These are phyloP conservation scores for Mortierella sp. DNA, from an alignment of 371 early-diverging fungal genomes.

Conservation along the genomic window DNA sequence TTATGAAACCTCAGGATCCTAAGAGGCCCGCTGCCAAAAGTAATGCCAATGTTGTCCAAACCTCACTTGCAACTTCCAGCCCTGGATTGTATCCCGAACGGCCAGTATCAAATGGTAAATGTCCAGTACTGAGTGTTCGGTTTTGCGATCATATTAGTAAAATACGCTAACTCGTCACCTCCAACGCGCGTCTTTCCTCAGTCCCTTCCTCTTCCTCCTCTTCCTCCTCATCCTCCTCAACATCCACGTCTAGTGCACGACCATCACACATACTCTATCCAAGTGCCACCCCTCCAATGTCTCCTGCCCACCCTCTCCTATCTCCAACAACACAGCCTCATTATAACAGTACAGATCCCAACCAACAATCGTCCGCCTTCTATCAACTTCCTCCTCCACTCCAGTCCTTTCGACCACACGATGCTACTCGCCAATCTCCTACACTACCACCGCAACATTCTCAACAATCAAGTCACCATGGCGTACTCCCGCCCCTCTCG, in stretches of 20 bases:
- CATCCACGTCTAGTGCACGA: background rate
- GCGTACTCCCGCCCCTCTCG: background rate
- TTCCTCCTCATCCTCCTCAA: background rate
- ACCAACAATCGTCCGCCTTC: slow-evolving; percentile 18
- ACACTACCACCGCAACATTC: slow-evolving; percentile 10
- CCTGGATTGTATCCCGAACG: background rate
- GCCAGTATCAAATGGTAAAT: background rate
- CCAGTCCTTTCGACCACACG: slow-evolving; percentile 18
- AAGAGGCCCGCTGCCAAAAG: background rate
- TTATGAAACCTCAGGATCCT: slow-evolving; percentile 12
- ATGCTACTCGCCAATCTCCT: slow-evolving; percentile 14
- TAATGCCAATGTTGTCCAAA: background rate
- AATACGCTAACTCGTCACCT: no score
- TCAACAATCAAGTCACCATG: background rate
- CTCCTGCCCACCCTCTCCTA: slow-evolving; percentile 22
- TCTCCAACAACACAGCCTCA: slow-evolving; percentile 27
- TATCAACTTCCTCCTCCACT: slow-evolving; percentile 45
- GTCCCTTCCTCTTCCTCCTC: slow-evolving; percentile 1
- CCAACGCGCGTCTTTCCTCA: no score
- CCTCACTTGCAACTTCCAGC: background rate
- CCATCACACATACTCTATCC: slow-evolving; percentile 23
- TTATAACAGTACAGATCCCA: slow-evolving; percentile 7
- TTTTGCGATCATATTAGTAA: no score
- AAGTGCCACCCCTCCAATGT: slow-evolving; percentile 37
- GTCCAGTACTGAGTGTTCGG: no score